Evolutionary conservation across 495 filamentous ascomycete genomes (phyloP), one percentile per base, ranked within the genome.

Genomic region (Talaromyces borbonicus): DNA sequence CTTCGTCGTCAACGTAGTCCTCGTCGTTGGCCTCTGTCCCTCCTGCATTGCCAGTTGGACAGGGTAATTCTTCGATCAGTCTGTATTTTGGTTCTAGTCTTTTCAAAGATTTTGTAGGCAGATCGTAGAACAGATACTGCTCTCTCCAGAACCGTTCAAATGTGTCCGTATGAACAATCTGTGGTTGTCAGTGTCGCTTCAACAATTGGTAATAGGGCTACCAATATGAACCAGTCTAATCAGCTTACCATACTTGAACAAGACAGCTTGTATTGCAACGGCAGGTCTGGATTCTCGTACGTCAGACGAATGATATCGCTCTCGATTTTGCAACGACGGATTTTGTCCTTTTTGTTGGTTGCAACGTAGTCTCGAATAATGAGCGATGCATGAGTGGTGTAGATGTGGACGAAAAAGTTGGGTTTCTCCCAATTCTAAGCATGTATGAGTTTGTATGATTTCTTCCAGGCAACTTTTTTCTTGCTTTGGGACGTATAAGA

Each of bases 81-180:
- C 22, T 35, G 16, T 39, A 39, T 0, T 40, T 4, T 12, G 46
- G 46, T 16, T 20, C 30, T 12, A 40, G 2, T n/a, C 46, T 33
- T 25, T 30, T 25, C 12, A 48, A 8, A 5, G 46, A 48, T 22
- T 39, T 27, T 6, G 14, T 18, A 20, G 35, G 24, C n/a, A 48
- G 35, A 7, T 12, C 31, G 16, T 39, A 26, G 7, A 14, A 5
- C 24, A 39, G 11, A 20, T 25, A 29, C 19, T 29, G 33, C 7
- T 31, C 26, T 0, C 8, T 1, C 52, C 55, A 57, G 12, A 50
- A 51, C n/a, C 44, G 16, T 2, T 55, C 43, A 37, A 57, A 57
- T 2, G 19, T 25, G n/a, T 15, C 0, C 14, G 49, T 51, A 5
- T 45, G 39, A 9, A 57, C 49, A 14, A 57, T 49, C 55, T 57